A percentile compares a stretch with the other conserved stretches of the same genome.
Evolutionary conservation across 1,284 basidiomycete species (phyloP).

Genomic region (Ganoderma resinaceum): DNA sequence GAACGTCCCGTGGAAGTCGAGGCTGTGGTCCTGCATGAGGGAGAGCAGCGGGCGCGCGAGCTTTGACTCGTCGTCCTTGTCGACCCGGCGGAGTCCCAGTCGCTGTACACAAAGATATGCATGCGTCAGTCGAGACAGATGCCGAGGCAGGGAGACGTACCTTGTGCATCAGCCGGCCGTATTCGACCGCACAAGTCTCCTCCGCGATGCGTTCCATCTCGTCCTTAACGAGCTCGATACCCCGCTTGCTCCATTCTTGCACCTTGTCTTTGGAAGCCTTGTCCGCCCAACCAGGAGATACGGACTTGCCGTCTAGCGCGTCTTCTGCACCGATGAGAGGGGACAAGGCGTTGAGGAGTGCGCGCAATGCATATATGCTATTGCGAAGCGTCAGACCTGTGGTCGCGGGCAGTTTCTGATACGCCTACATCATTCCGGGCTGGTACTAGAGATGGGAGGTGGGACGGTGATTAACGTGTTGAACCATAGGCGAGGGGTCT

Average conservation of each 20-base stretch:
- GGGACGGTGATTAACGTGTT: slow-evolving; percentile 16
- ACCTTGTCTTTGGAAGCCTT: slow-evolving; percentile 60
- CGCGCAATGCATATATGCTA: slow-evolving; percentile 80
- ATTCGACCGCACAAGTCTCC: slow-evolving; percentile 63
- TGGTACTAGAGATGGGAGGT: slow-evolving; percentile 35
- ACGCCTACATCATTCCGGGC: slow-evolving; percentile 51
- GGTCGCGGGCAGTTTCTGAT: slow-evolving; percentile 49
- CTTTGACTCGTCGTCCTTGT: slow-evolving; percentile 63
- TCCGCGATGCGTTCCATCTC: slow-evolving; percentile 68
- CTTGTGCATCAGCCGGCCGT: slow-evolving; percentile 72
- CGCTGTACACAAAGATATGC: slow-evolving; percentile 52
- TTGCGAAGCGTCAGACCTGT: slow-evolving; percentile 9
- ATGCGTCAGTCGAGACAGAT: not conserved
- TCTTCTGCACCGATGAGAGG: slow-evolving; percentile 86
- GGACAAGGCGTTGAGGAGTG: slow-evolving; percentile 76
- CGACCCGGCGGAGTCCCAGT: slow-evolving; percentile 68
- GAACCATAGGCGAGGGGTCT: slow-evolving; percentile 15
- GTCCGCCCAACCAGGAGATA: slow-evolving; percentile 69
- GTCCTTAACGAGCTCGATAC: slow-evolving; percentile 56
- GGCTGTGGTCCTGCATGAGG: slow-evolving; percentile 70
- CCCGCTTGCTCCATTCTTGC: slow-evolving; percentile 66
- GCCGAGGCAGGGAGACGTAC: slow-evolving; percentile 43
- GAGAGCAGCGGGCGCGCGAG: slow-evolving; percentile 72
- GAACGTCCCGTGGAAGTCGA: slow-evolving; percentile 89
- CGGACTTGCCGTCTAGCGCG: slow-evolving; percentile 57